Evolutionary conservation across 495 filamentous ascomycete species (phyloP).

Genomic region (Aspergillus haitiensis): DNA sequence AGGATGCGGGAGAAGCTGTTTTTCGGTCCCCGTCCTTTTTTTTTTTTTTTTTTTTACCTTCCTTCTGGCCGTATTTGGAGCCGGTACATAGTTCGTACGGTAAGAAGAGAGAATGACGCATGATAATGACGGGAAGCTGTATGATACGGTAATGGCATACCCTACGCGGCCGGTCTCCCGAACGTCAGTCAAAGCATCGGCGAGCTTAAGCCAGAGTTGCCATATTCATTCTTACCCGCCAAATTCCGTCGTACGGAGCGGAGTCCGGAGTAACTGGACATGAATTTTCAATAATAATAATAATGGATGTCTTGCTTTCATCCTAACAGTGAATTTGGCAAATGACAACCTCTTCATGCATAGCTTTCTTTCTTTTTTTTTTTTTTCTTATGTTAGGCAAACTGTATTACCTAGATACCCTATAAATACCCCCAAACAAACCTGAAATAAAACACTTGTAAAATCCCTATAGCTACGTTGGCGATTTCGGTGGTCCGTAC

Average conservation of each 20-base stretch:
- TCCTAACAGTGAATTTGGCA: no score
- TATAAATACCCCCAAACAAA: no score
- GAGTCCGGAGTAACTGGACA: slow-evolving; percentile 12
- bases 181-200: slow-evolving; percentile 11
- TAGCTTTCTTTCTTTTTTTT: no score
- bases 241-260: slow-evolving; percentile 24
- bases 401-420: no score
- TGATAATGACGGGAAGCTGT: slow-evolving; percentile 19
- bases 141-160: slow-evolving; percentile 25
- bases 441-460: no score
- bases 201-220: slow-evolving; percentile 6
- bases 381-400: no score
- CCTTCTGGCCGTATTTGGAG: slow-evolving; percentile 43
- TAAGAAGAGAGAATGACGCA: slow-evolving; percentile 27
- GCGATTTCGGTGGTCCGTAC: slow-evolving; percentile 25
- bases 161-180: slow-evolving; percentile 27
- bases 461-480: not conserved
- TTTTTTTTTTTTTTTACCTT: slow-evolving; percentile 34
- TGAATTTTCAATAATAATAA: no score
- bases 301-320: no score
- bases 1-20: slow-evolving; percentile 29
- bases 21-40: slow-evolving; percentile 28
- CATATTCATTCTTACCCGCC: slow-evolving; percentile 18
- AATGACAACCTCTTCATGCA: no score
- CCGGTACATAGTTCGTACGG: slow-evolving; percentile 37